Evolutionary conservation across 2,329 filamentous ascomycete species (phyloP).

Genomic region (Sporothrix pseudoabietina): DNA sequence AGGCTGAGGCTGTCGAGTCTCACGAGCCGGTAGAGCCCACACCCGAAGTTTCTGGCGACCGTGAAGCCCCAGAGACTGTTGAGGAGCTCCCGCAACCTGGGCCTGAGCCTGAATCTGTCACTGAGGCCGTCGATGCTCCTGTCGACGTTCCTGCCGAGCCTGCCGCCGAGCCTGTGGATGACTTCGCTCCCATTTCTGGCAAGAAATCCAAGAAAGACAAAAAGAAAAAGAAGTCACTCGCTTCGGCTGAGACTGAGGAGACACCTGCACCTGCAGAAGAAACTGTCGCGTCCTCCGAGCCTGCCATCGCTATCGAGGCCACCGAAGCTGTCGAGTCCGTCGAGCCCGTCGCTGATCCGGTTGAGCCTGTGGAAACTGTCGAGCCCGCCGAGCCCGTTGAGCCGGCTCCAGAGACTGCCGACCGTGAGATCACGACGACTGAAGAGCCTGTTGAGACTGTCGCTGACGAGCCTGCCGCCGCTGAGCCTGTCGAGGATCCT

Average conservation of each 20-base stretch:
- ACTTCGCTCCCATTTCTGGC: neutral
- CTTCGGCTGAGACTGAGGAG: conserved; percentile 2
- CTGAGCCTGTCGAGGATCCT: neutral
- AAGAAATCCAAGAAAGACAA: conserved; percentile 29
- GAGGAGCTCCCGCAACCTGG: neutral
- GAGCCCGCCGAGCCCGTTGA: neutral
- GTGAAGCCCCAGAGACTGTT: neutral
- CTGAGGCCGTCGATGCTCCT: neutral
- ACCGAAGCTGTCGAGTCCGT: neutral
- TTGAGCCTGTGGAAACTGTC: neutral
- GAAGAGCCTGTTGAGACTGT: neutral
- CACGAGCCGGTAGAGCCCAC: neutral
- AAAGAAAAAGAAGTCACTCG: conserved; percentile 20
- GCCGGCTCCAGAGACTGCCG: neutral
- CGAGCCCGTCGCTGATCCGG: neutral
- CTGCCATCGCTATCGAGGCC: neutral
- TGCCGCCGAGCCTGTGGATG: conserved; percentile 7
- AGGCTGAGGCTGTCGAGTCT: neutral
- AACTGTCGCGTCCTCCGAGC: neutral
- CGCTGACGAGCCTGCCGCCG: neutral
- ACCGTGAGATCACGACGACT: neutral
- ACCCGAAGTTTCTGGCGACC: neutral
- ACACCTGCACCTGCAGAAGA: neutral
- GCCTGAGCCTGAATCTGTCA: neutral
- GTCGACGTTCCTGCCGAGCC: neutral